phyloP scores from a whole-genome alignment of 2,329 filamentous ascomycete genomes.

The Exutisphaerella laricina region DNA sequence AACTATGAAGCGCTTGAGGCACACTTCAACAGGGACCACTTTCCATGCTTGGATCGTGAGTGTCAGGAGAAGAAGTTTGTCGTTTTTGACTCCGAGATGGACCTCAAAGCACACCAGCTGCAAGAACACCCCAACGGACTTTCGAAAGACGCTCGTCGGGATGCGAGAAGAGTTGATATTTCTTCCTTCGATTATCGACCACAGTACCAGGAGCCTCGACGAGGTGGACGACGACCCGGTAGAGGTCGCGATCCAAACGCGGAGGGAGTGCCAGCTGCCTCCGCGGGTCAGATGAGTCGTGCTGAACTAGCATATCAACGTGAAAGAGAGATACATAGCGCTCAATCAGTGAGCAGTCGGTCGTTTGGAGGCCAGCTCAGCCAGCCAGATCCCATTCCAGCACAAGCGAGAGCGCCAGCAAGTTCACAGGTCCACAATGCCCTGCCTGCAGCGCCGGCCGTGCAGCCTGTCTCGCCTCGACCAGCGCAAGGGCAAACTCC shows the following conservation, averaged over 20 bases:
- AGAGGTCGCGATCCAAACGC: constrained; percentile 82
- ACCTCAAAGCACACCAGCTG: constrained; percentile 88
- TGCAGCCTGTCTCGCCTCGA: constrained; percentile 30
- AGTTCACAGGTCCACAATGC: constrained; percentile 32
- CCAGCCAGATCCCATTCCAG: constrained; percentile 40
- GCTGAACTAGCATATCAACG: constrained; percentile 90
- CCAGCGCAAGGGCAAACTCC: constrained; percentile 50
- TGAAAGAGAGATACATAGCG: constrained; percentile 83
- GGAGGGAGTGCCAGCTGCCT: constrained; percentile 69
- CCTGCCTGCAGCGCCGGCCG: constrained; percentile 32
- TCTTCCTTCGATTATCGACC: constrained; percentile 75
- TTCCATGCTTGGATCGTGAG: constrained; percentile 73
- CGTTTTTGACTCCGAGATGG: constrained; percentile 91
- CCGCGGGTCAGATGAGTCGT: constrained; percentile 71
- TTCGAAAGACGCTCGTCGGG: constrained; percentile 76
- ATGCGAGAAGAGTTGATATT: constrained; percentile 80
- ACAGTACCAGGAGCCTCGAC: constrained; percentile 60
- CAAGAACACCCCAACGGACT: constrained; percentile 72
- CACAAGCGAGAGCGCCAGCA: constrained; percentile 29
- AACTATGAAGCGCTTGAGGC: constrained; percentile 81
- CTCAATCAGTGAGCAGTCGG: constrained; percentile 71
- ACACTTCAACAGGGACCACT: constrained; percentile 86
- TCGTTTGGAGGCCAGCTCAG: constrained; percentile 67
- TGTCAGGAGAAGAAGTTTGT: constrained; percentile 97
- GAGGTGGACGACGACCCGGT: constrained; percentile 46